Base-by-base conservation (phyloP, 257 asterid genomes). In the Coffea canephora region DNA sequence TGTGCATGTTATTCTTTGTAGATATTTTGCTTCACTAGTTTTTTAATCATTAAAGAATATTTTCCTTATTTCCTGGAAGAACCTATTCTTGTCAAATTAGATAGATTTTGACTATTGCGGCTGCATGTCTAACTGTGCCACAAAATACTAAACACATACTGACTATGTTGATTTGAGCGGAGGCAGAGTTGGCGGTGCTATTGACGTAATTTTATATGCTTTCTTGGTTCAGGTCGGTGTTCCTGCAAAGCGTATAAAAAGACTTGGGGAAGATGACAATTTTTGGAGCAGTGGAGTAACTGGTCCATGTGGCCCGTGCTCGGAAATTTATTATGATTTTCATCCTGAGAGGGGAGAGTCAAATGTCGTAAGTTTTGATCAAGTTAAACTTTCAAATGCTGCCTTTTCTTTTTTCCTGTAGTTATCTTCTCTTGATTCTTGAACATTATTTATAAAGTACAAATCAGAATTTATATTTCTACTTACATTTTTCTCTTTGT, bases 231-330 rank as follows among this genome's bases (percentile, higher is more conserved):
- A 92, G 99, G 67, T 95, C 62, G 98, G 99, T 46, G 84, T 95
- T 84, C 97, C 99, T 82, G 85, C 86, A 65, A 57, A 89, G 55
- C 96, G 93, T 69, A 95, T 95, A 81, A 88, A 80, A 77, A 89
- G 91, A 81, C 98, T 95, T 12, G 99, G 98, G 73, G 92, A 89
- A 80, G 97, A 95, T 77, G 99, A 95, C 87, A 95, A 95, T 86
- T 95, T 95, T 84, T 95, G 98, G 98, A 91, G 96, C 59, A 91
- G 98, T 85, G 99, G 99, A 86, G 89, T 59, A 59, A 93, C 99
- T 73, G 98, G 99, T 80, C 98, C 99, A 7, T 93, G 98, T 77
- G 99, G 99, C 77, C 98, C 99, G 52, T 95, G 99, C 92, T 85
- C 99, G 43, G 99, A 95, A 72, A 77, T 95, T 80, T 95, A 95